These are phyloP conservation scores for Trematosphaeria pertusa DNA, from an alignment of 2,329 filamentous ascomycete species.

Conservation along the genomic window DNA sequence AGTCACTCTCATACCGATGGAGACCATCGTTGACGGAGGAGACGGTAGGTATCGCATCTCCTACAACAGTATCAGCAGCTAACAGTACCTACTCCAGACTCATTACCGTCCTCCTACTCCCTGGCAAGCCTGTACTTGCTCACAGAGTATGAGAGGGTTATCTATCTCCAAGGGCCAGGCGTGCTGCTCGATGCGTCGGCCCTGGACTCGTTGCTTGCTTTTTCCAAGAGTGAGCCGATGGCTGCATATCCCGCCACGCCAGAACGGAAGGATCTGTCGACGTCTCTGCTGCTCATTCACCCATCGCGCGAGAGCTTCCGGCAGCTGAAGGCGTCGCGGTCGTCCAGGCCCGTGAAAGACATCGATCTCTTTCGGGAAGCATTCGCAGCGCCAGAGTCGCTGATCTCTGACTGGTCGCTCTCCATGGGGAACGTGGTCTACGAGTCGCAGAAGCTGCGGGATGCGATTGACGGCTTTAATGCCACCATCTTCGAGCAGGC, in stretches of 20 bases:
- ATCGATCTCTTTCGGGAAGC: slow-evolving; percentile 41
- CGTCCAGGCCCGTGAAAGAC: slow-evolving; percentile 34
- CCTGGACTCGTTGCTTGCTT: slow-evolving; percentile 53
- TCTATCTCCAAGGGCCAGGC: slow-evolving; percentile 55
- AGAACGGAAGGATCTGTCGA: slow-evolving; percentile 39
- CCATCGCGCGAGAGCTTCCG: slow-evolving; percentile 42
- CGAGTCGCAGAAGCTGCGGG: slow-evolving; percentile 41
- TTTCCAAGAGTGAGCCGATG: slow-evolving; percentile 46
- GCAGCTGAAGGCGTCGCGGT: slow-evolving; percentile 38
- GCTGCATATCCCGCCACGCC: slow-evolving; percentile 43
- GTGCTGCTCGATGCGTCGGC: slow-evolving; percentile 55
- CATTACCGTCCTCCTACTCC: slow-evolving; percentile 49
- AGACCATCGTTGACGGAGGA: slow-evolving; percentile 45
- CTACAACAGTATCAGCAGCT: slow-evolving; percentile 7
- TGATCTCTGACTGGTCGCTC: slow-evolving; percentile 48
- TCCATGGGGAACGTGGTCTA: slow-evolving; percentile 49
- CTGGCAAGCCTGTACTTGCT: slow-evolving; percentile 55
- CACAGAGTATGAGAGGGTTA: slow-evolving; percentile 53
- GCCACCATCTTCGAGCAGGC: slow-evolving; percentile 51
- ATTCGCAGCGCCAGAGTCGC: slow-evolving; percentile 38
- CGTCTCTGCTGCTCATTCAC: slow-evolving; percentile 47
- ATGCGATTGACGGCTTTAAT: slow-evolving; percentile 50
- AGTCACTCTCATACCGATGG: slow-evolving; percentile 54
- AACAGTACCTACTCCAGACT: slow-evolving; percentile 21
- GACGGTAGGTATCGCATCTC: slow-evolving; percentile 30